Percentiles rank a stretch among this genome's conserved stretches.
Evolutionary conservation across 2,329 filamentous ascomycete species (phyloP).

Genomic region (Clonostachys rosea): DNA sequence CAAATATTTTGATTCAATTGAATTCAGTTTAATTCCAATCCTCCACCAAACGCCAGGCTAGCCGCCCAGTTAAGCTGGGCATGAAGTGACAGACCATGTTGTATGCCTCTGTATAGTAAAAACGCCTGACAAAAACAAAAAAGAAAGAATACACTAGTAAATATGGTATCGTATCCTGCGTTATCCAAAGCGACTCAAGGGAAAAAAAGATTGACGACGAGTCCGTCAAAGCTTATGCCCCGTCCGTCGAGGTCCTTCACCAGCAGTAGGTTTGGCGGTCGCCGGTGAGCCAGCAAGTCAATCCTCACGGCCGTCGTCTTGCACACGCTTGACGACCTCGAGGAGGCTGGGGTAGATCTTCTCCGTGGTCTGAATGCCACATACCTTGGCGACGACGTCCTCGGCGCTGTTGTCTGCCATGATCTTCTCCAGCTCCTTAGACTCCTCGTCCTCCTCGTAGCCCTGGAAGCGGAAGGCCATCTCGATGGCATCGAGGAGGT

Average conservation of each 20-base stretch:
- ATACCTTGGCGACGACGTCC: constrained; percentile 75
- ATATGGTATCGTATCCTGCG: too few species aligned
- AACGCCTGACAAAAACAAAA: too few species aligned
- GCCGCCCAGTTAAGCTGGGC: too few species aligned
- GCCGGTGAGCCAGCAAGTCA: constrained; percentile 19
- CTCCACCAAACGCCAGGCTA: too few species aligned
- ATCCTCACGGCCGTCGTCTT: constrained; percentile 51
- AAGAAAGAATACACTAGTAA: too few species aligned
- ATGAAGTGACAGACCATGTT: too few species aligned
- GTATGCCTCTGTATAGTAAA: too few species aligned
- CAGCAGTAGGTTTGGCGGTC: not conserved
- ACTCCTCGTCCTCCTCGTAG: constrained; percentile 88
- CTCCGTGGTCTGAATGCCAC: constrained; percentile 71
- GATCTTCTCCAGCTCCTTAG: constrained; percentile 77
- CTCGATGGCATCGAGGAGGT: constrained; percentile 78
- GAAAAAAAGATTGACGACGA: not conserved
- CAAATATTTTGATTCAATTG: too few species aligned
- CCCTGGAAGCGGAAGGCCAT: constrained; percentile 95
- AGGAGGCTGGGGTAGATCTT: constrained; percentile 74
- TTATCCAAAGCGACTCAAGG: too few species aligned
- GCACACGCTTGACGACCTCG: constrained; percentile 77
- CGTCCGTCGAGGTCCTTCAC: not conserved
- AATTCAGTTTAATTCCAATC: too few species aligned
- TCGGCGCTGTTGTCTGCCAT: constrained; percentile 70
- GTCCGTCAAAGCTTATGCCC: not conserved